Base-by-base conservation (phyloP, 1,284 basidiomycete species). In the Malassezia furfur region DNA sequence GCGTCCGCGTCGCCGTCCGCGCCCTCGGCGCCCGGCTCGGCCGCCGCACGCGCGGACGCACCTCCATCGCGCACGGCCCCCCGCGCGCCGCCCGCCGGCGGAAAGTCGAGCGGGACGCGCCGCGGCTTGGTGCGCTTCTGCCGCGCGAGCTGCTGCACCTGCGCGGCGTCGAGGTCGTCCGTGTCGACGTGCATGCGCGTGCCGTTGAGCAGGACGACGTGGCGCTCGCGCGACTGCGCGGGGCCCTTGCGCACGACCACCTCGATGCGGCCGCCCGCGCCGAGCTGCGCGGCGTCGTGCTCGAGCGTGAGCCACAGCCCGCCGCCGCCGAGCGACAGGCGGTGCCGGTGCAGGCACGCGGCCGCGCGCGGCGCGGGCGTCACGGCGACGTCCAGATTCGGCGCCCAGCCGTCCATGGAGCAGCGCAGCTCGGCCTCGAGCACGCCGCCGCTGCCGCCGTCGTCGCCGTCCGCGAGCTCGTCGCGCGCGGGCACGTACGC, bases 251-350 rank as follows among this genome's bases (percentile, higher is more conserved):
- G 81, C 7, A 96, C 84, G 1, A 76, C 77, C 25, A 79, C 68
- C 55, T 87, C 83, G 1, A 82, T 81, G 40, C 83, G 78, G 5
- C 91, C 79, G 14, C 15, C 15, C 44, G 87, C 83, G 22, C 84
- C 84, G 2, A 88, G 81, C 52, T 84, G 81, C 15, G 84, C 78
- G 2, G 84, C 82, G 59, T 91, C 87, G 66, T 98, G 93, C 25
- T 85, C 87, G 64, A 98, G 80, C 0, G 89, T 93, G 21, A 98
- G 77, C 94, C 94, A 99, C n/a, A 96, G 77, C 0, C 93, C 93
- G 8, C 94, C 91, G 3, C 91, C 93, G 38, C 85, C 85, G 10
- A 82, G 80, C 0, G 89, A 90, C 10, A 98, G 79, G 17, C 85
- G 82, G 75, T 98, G 93, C 32, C 94, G 81, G 10, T 86, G 83